phyloP scores from a whole-genome alignment of 2,329 filamentous ascomycete genomes.

The Ophiocordyceps polyrhachis-furcata region DNA sequence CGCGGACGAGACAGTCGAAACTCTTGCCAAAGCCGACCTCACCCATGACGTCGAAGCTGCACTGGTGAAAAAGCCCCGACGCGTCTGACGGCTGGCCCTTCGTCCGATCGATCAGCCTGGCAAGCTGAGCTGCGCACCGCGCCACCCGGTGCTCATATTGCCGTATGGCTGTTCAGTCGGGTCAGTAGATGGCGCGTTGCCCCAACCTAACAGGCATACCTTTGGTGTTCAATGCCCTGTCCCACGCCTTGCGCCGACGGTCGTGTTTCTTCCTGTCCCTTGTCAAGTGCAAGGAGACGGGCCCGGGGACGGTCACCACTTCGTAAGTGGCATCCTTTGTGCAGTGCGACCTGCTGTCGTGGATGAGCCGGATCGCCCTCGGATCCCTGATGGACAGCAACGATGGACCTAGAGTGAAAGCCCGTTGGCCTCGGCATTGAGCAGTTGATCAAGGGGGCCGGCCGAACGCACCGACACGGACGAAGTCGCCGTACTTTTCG shows the following conservation, averaged over 20 bases:
- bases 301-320: no score
- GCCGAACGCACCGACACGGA: constrained; percentile 10
- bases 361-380: background rate
- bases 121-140: background rate
- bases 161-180: background rate
- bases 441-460: constrained; percentile 3
- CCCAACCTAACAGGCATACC: constrained; percentile 2
- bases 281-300: no score
- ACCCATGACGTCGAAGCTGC: constrained; percentile 18
- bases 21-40: constrained; percentile 18
- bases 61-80: background rate
- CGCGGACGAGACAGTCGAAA: constrained; percentile 1
- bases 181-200: background rate
- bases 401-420: background rate
- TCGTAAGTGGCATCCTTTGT: background rate
- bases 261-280: constrained; percentile 13
- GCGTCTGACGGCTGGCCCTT: background rate
- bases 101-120: background rate
- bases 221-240: constrained; percentile 12
- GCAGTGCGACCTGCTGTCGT: background rate
- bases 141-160: background rate
- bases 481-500: constrained; percentile 11
- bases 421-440: no score
- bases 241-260: constrained; percentile 15
- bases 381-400: background rate